Evolutionary conservation across 305 asterid genomes (phyloP).

Genomic region (Petunia hybrid): DNA sequence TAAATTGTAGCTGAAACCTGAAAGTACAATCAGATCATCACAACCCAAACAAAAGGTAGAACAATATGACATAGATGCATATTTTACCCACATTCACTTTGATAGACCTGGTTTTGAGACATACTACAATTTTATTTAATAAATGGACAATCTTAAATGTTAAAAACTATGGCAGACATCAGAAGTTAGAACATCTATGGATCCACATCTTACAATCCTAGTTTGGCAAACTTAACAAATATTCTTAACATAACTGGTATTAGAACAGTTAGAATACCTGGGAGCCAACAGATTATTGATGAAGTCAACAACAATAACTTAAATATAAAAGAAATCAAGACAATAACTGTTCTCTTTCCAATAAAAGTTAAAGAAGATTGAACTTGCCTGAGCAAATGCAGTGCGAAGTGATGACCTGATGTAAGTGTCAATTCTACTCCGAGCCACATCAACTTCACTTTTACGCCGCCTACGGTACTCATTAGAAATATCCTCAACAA

Average conservation of each 20-base stretch:
- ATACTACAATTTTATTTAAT: not conserved
- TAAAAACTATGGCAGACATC: constrained; percentile 1
- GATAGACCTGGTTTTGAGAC: constrained; percentile 7
- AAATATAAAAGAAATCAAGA: not conserved
- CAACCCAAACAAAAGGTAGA: constrained; percentile 16
- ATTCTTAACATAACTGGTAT: not conserved
- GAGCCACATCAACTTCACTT: constrained; percentile 87
- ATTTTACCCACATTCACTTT: constrained; percentile 20
- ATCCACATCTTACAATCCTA: not conserved
- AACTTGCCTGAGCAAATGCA: constrained; percentile 97
- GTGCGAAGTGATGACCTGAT: constrained; percentile 97
- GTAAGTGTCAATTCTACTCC: constrained; percentile 91
- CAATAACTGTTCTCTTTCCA: constrained; percentile 13
- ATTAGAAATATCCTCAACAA: constrained; percentile 93
- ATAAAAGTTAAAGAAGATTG: constrained; percentile 30
- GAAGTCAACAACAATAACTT: constrained; percentile 1
- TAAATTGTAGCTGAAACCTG: not conserved
- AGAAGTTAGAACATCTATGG: not conserved
- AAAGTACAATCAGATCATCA: constrained; percentile 19
- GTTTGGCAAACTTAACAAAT: not conserved
- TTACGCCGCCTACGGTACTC: constrained; percentile 93
- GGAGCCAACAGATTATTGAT: not conserved
- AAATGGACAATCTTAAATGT: not conserved
- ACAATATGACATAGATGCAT: constrained; percentile 12
- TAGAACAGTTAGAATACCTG: constrained; percentile 8